Conservation (phyloP, 2,329 filamentous ascomycete genomes). For the Nemania sp. region DNA sequence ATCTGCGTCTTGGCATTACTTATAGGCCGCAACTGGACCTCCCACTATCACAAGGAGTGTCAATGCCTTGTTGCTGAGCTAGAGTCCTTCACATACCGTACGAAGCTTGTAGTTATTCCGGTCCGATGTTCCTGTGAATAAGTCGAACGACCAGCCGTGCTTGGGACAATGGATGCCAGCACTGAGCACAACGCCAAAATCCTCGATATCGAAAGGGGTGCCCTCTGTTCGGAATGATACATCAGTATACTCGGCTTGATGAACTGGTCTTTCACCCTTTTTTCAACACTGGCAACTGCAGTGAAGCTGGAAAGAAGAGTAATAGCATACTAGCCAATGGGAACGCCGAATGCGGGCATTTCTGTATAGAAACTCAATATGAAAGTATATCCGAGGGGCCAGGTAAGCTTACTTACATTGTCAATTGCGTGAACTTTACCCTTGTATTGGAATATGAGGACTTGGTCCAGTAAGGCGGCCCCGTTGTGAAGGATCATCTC, state of each 20-base stretch:
- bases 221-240: slow-evolving; percentile 43
- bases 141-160: slow-evolving; percentile 72
- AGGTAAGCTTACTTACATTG: slow-evolving; percentile 54
- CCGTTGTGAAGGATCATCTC: slow-evolving; percentile 34
- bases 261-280: background rate
- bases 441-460: slow-evolving; percentile 66
- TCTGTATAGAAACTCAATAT: slow-evolving; percentile 44
- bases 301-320: background rate
- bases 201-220: slow-evolving; percentile 70
- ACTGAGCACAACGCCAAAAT: slow-evolving; percentile 67
- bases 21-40: slow-evolving; percentile 23
- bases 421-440: slow-evolving; percentile 69
- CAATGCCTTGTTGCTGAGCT: background rate
- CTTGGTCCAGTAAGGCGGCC: slow-evolving; percentile 56
- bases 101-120: slow-evolving; percentile 63
- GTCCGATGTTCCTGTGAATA: slow-evolving; percentile 65
- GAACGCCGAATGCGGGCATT: slow-evolving; percentile 69
- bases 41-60: slow-evolving; percentile 16
- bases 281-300: too few species aligned
- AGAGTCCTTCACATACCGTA: slow-evolving; percentile 36
- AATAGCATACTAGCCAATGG: slow-evolving; percentile 55
- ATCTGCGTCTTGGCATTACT: background rate
- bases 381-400: background rate
- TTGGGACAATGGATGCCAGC: slow-evolving; percentile 68
- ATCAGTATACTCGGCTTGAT: slow-evolving; percentile 1